Percentiles rank a stretch among this genome's conserved stretches.
These are phyloP conservation scores for Eucalyptus sp. DNA, from an alignment of 345 rosid genomes.

Conservation along the genomic window DNA sequence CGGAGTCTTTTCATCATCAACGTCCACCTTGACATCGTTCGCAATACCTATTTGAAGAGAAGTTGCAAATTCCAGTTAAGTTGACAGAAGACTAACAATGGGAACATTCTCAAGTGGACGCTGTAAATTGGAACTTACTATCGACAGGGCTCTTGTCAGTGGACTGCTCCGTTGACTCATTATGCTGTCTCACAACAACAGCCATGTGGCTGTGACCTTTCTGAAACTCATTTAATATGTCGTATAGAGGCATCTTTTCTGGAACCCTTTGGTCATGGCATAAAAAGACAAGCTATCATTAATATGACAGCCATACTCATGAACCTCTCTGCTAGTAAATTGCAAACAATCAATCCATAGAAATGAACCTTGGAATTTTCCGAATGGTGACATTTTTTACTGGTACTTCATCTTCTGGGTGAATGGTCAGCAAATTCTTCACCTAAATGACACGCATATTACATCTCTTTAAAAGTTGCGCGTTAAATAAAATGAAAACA, in stretches of 20 bases:
- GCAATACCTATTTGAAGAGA: constrained; percentile 11
- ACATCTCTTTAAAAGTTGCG: neutral
- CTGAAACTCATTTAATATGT: constrained; percentile 95
- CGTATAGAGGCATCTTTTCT: constrained; percentile 81
- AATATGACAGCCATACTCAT: neutral
- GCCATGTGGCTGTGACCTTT: constrained; percentile 99
- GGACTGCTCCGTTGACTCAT: constrained; percentile 10
- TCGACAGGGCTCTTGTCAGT: constrained; percentile 1
- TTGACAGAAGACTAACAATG: neutral
- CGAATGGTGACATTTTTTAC: constrained; percentile 83
- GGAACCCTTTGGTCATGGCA: constrained; percentile 31
- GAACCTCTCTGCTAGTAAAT: neutral
- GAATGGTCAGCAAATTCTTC: constrained; percentile 74
- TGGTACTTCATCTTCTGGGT: constrained; percentile 73
- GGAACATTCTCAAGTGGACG: neutral
- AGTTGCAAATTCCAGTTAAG: neutral
- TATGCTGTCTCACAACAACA: constrained; percentile 55
- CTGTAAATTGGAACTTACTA: constrained; percentile 14
- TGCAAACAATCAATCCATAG: neutral
- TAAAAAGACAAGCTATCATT: neutral
- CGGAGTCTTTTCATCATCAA: constrained; percentile 37
- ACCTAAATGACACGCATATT: constrained; percentile 20
- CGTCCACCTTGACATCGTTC: constrained; percentile 46
- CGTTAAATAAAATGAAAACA: neutral
- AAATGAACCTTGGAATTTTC: constrained; percentile 72